A percentile compares a stretch with the other conserved stretches of the same genome.
phyloP scores from a whole-genome alignment of 768 basidiomycete species.

The Leccinum aurantiacum region DNA sequence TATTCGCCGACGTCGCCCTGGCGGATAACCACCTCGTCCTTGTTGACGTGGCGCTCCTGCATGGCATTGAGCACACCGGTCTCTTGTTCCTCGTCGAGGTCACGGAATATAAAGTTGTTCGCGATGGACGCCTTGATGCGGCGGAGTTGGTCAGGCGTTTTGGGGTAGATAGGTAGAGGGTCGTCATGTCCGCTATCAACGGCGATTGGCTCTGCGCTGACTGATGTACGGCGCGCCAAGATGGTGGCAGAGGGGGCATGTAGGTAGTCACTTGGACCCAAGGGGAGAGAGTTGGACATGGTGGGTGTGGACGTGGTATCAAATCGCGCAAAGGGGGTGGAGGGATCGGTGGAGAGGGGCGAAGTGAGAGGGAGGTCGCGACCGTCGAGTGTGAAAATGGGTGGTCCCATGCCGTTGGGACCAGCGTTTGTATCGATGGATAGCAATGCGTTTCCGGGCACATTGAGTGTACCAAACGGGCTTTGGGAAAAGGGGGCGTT shows the following conservation, averaged over 20 bases:
- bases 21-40: slow-evolving; percentile 88
- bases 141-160: slow-evolving; percentile 79
- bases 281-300: slow-evolving; percentile 40
- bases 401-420: slow-evolving; percentile 39
- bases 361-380: slow-evolving; percentile 63
- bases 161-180: slow-evolving; percentile 72
- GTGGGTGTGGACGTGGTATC: slow-evolving; percentile 46
- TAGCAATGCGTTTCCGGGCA: slow-evolving; percentile 77
- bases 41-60: slow-evolving; percentile 74
- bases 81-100: slow-evolving; percentile 95
- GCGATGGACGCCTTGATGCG: slow-evolving; percentile 87
- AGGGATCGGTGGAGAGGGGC: slow-evolving; percentile 48
- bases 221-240: slow-evolving; percentile 89
- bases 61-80: slow-evolving; percentile 92
- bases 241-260: slow-evolving; percentile 73
- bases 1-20: slow-evolving; percentile 97
- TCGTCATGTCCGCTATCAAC: slow-evolving; percentile 67
- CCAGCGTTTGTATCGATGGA: slow-evolving; percentile 42
- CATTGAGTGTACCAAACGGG: slow-evolving; percentile 78
- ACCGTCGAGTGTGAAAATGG: slow-evolving; percentile 59
- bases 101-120: slow-evolving; percentile 91
- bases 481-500: slow-evolving; percentile 50
- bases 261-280: slow-evolving; percentile 62
- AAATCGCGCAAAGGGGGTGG: slow-evolving; percentile 51
- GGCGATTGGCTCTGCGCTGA: slow-evolving; percentile 95